Conservation (phyloP, 345 rosid genomes). For the Lumnitzera racemosa region DNA sequence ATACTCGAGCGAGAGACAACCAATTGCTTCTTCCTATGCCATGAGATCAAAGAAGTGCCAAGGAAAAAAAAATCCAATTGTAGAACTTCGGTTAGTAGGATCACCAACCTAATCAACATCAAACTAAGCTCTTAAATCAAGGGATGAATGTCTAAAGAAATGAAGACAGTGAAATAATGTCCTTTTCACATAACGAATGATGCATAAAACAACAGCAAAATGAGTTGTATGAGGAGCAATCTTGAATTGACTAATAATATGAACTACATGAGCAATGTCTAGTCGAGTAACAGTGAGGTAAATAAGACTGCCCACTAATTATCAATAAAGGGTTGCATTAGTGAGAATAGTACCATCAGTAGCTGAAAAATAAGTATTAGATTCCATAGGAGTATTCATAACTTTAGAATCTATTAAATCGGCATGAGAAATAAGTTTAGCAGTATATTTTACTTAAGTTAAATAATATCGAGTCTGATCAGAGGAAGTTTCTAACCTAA, state of each 20-base stretch:
- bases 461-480: background rate
- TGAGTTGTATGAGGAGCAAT: background rate
- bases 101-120: too few species aligned
- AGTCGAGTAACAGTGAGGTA: conserved; percentile 1
- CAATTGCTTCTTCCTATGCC: background rate
- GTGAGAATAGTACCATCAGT: background rate
- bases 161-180: too few species aligned
- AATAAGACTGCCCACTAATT: conserved; percentile 4
- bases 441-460: background rate
- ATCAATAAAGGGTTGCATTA: background rate
- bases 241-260: conserved; percentile 7
- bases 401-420: background rate
- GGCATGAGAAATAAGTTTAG: background rate
- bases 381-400: background rate
- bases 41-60: background rate
- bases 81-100: too few species aligned
- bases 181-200: too few species aligned
- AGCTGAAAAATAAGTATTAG: background rate
- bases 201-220: background rate
- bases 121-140: too few species aligned
- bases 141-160: too few species aligned
- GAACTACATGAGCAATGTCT: background rate
- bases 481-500: background rate
- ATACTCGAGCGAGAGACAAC: background rate
- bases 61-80: too few species aligned